Conservation (phyloP, 345 rosid genomes). For the Cardamine occulta region DNA sequence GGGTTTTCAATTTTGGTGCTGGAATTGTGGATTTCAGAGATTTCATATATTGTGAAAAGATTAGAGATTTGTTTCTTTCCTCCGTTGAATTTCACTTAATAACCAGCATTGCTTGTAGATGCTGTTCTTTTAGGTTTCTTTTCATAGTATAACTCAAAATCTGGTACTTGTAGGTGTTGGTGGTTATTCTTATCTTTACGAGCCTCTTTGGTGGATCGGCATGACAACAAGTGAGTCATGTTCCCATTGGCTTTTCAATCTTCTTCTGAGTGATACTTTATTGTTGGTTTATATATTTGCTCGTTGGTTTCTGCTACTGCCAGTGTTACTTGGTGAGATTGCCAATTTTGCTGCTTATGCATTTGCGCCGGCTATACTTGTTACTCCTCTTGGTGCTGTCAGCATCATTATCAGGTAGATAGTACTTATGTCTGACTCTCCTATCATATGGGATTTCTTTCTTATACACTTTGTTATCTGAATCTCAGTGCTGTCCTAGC, state of each 20-base stretch:
- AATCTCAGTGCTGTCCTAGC: slow-evolving; percentile 91
- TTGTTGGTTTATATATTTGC: neutral
- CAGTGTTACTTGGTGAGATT: slow-evolving; percentile 96
- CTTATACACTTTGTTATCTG: slow-evolving; percentile 10
- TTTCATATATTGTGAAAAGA: neutral
- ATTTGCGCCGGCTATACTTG: slow-evolving; percentile 94
- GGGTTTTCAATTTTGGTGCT: neutral
- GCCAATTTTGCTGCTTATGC: slow-evolving; percentile 99
- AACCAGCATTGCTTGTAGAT: slow-evolving; percentile 28
- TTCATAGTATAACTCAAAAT: neutral
- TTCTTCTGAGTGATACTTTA: neutral
- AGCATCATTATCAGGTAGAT: slow-evolving; percentile 89
- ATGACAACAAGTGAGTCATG: slow-evolving; percentile 91
- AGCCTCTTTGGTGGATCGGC: slow-evolving; percentile 99
- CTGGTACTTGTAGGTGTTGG: slow-evolving; percentile 65
- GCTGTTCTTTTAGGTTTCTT: too few relatives aligned
- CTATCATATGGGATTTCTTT: neutral
- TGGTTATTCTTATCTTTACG: slow-evolving; percentile 90
- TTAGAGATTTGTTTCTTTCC: neutral
- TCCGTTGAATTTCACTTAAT: neutral
- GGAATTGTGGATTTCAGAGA: neutral
- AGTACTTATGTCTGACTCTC: neutral
- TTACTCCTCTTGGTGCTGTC: slow-evolving; percentile 97
- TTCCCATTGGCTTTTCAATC: neutral
- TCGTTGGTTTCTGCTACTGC: slow-evolving; percentile 7